These are phyloP conservation scores for Backusella westeae DNA, from an alignment of 192 early-diverging fungal species.

Conservation along the genomic window DNA sequence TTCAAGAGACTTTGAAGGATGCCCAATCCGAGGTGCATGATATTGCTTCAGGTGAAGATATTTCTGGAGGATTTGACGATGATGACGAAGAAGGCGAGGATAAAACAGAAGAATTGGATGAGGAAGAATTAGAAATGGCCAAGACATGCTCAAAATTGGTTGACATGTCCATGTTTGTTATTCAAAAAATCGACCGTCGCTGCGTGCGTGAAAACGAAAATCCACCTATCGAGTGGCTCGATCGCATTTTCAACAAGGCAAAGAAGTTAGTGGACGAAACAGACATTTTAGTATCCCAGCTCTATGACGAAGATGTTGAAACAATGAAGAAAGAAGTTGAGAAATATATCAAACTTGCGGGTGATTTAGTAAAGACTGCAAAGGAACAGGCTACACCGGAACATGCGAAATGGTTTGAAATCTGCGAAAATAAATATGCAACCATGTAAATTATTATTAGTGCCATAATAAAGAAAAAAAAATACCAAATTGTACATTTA, in stretches of 20 bases:
- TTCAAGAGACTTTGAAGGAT: constrained; percentile 21
- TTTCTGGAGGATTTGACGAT: constrained; percentile 13
- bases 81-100: constrained; percentile 21
- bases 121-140: constrained; percentile 16
- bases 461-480: not conserved
- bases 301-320: constrained; percentile 26
- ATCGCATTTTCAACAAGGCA: not conserved
- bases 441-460: constrained; percentile 8
- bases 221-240: constrained; percentile 1
- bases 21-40: constrained; percentile 25
- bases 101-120: not conserved
- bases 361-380: constrained; percentile 9
- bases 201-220: constrained; percentile 5
- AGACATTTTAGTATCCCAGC: constrained; percentile 25
- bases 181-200: constrained; percentile 26
- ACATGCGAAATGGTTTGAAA: constrained; percentile 26
- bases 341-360: constrained; percentile 6
- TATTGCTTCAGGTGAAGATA: constrained; percentile 14
- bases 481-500: not conserved
- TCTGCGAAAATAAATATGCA: constrained; percentile 13
- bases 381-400: constrained; percentile 17
- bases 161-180: constrained; percentile 19
- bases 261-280: constrained; percentile 20
- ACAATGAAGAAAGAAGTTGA: constrained; percentile 15
- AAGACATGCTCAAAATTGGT: constrained; percentile 12